Base-by-base conservation (phyloP, 306 rosid species). In the Begonia loranthoides region DNA sequence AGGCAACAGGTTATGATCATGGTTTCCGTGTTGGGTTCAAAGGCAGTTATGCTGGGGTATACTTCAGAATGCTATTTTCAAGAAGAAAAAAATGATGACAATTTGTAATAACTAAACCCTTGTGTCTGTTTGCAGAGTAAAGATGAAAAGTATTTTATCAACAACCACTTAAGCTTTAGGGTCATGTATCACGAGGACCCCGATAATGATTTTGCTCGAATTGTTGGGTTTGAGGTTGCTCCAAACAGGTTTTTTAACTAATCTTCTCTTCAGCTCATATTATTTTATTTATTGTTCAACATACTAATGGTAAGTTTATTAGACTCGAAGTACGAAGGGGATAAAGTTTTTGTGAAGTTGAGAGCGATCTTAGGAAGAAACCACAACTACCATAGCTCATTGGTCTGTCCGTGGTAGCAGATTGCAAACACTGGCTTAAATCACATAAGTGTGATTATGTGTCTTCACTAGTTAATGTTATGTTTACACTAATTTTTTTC, bases 41-140 rank as follows among this genome's bases (percentile, higher is more conserved):
- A 74, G 95, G 94, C 72, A 90, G 76, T 58, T 90, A 85, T 80
- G 86, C 83, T 45, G 99, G 99, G 86, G 99, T 92, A 92, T 73
- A 62, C 60, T 61, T 68, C 49, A 16, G 19, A 66, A 55, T 54
- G 41, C 16, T 59, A 47, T 45, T 82, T 51, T 16, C 41, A 52
- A 52, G 57, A 47, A 52, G 58, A 13, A 65, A 52, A 43, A 54
- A 52, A 28, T 59, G 34, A 58, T 38, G 39, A 41, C 4, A 47
- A 13, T 10, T 54, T 47, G 11, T 56, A 21, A 17, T 39, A 10
- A 44, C 67, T 73, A 49, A 63, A 55, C 49, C 53, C 47, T 68
- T 66, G 40, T 49, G 28, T 60, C 70, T 53, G 58, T 60, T 41
- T 59, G 38, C 79, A 92, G 99, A 86, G 87, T 71, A 92, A 92